Base-by-base conservation (phyloP, 192 early-diverging fungal species). In the Spizellomyces sp. region DNA sequence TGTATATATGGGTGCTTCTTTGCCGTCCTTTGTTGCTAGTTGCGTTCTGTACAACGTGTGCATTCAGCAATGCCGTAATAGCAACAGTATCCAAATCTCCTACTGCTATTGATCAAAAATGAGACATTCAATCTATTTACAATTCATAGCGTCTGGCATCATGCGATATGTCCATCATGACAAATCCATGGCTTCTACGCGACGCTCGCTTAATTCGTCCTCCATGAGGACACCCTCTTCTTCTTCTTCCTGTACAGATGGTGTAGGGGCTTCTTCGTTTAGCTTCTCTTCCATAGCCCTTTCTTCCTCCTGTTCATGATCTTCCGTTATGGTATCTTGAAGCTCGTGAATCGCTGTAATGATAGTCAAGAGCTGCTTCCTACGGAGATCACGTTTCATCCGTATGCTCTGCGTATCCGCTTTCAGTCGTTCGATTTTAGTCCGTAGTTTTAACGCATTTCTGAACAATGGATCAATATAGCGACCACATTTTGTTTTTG, bases 341-440 rank as follows among this genome's bases (percentile, higher is more conserved):
- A 76, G 19, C 48, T 66, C 75, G 14, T 76, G 68, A 48, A 71
- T 58, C 48, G 68, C 69, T 42, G 67, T 64, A 5, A 76, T 63
- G 15, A 76, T 17, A 9, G 75, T 60, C 19, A 65, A 44, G 19
- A 76, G 45, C 12, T 76, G 75, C 66, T 75, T 69, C 54, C 47
- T 48, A 4, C 74, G 66, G 21, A 62, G 67, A 19, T 69, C 67
- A 17, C 50, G 61, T 44, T 62, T 45, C 9, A 17, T 9, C 14
- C 54, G n/a, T 6, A 62, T 10, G 41, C 48, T 17, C 17, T 9
- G 27, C 1, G 58, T 65, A 21, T 71, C 43, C 9, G 19, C 22
- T 36, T 19, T 57, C 17, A 62, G 17, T 44, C 44, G 27, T 6
- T 61, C 56, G 15, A 75, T 75, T 45, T 75, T 67, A 5, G 46